Conservation (phyloP, 305 asterid genomes). For the Fraxinus baroniana region DNA sequence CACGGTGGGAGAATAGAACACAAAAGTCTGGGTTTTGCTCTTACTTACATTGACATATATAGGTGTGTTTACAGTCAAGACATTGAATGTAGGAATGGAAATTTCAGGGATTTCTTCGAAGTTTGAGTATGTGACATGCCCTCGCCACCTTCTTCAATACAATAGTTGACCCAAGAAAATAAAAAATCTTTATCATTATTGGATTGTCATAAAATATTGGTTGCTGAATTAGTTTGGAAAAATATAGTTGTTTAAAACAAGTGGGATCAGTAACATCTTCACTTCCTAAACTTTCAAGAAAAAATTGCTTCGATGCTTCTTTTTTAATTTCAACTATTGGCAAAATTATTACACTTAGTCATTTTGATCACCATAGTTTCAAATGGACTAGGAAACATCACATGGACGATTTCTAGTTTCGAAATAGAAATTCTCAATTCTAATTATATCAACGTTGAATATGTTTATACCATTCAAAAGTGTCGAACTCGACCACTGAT, state of each 20-base stretch:
- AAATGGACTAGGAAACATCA: background rate
- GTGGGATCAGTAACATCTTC: background rate
- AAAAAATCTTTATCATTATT: background rate
- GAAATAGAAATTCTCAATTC: background rate
- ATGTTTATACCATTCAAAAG: background rate
- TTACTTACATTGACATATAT: background rate
- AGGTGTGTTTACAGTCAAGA: background rate
- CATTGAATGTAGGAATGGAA: background rate
- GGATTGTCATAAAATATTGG: background rate
- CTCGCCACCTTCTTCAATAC: background rate
- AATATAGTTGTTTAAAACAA: background rate
- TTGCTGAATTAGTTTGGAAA: background rate
- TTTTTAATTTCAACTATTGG: background rate
- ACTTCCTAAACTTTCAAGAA: background rate
- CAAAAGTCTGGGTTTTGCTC: background rate
- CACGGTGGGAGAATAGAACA: background rate
- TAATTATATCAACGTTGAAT: background rate
- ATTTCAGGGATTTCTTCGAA: background rate
- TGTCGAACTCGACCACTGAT: background rate
- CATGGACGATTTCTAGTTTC: background rate
- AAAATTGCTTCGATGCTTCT: background rate
- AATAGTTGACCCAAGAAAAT: background rate
- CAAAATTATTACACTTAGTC: background rate
- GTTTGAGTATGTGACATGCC: background rate
- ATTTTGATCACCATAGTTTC: background rate